Evolutionary conservation across 2,329 filamentous ascomycete genomes (phyloP).

Genomic region (Magnaporthales sp.): DNA sequence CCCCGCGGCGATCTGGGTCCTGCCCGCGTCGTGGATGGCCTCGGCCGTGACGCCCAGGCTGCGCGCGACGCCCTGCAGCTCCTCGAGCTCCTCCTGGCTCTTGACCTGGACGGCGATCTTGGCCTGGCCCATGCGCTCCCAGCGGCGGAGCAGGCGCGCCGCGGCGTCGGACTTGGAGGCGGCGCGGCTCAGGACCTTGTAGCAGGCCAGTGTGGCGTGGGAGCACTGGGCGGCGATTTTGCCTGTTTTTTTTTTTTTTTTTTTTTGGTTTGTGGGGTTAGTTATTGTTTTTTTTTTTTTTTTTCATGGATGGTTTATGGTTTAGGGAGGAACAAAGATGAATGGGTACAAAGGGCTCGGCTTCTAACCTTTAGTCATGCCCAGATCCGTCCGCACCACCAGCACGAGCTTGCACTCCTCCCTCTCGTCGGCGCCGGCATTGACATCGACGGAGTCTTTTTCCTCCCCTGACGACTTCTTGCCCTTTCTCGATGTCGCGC

Average conservation of each 20-base stretch:
- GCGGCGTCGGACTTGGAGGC: slow-evolving; percentile 43
- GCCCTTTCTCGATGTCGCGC: slow-evolving; percentile 18
- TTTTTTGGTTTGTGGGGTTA: too few relatives aligned
- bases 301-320: too few relatives aligned
- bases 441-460: slow-evolving; percentile 16
- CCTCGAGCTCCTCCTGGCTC: slow-evolving; percentile 72
- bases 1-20: slow-evolving; percentile 91
- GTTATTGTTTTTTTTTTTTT: too few relatives aligned
- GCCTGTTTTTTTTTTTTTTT: slow-evolving; percentile 43
- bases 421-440: slow-evolving; percentile 22
- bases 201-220: slow-evolving; percentile 95
- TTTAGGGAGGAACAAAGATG: too few relatives aligned
- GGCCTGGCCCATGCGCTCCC: slow-evolving; percentile 80
- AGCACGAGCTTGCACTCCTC: slow-evolving; percentile 95
- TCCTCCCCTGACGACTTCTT: slow-evolving; percentile 21
- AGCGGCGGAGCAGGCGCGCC: slow-evolving; percentile 63
- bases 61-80: slow-evolving; percentile 67
- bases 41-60: slow-evolving; percentile 80
- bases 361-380: slow-evolving; percentile 93
- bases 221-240: slow-evolving; percentile 96
- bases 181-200: slow-evolving; percentile 64
- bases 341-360: background rate
- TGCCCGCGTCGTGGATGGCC: slow-evolving; percentile 88
- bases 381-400: slow-evolving; percentile 85
- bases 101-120: slow-evolving; percentile 91